These are phyloP conservation scores for Boletus patriciae DNA, from an alignment of 768 basidiomycete species.

Conservation along the genomic window DNA sequence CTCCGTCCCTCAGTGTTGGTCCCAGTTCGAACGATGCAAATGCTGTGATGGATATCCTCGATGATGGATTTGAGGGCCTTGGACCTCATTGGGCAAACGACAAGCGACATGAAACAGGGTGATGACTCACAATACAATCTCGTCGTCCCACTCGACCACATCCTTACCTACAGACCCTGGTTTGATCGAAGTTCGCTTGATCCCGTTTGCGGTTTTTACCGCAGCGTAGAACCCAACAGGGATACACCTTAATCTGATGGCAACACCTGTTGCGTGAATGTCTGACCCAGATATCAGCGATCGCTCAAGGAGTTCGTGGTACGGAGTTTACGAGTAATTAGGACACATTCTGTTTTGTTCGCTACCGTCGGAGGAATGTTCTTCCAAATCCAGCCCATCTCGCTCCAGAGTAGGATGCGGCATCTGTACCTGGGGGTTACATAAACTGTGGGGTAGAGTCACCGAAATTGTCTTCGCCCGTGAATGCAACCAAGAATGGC, in stretches of 20 bases:
- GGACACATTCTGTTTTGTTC: neutral
- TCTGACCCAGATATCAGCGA: neutral
- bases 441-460: neutral
- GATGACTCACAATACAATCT: neutral
- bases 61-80: neutral
- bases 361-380: neutral
- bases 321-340: neutral
- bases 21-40: conserved; percentile 9
- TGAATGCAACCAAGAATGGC: neutral
- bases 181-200: neutral
- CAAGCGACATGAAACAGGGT: neutral
- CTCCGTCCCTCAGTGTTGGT: conserved; percentile 5
- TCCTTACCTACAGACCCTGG: neutral
- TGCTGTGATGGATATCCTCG: neutral
- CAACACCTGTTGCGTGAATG: neutral
- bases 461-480: neutral
- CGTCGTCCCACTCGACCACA: conserved; percentile 2
- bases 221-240: neutral
- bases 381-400: neutral
- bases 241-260: neutral
- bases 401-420: neutral
- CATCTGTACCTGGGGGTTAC: neutral
- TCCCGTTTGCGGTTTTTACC: neutral
- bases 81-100: neutral
- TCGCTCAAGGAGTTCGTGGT: no score